Percentiles rank a stretch among this genome's conserved stretches.
These are phyloP conservation scores for Scedosporium boydii DNA, from an alignment of 2,329 filamentous ascomycete genomes.

Conservation along the genomic window DNA sequence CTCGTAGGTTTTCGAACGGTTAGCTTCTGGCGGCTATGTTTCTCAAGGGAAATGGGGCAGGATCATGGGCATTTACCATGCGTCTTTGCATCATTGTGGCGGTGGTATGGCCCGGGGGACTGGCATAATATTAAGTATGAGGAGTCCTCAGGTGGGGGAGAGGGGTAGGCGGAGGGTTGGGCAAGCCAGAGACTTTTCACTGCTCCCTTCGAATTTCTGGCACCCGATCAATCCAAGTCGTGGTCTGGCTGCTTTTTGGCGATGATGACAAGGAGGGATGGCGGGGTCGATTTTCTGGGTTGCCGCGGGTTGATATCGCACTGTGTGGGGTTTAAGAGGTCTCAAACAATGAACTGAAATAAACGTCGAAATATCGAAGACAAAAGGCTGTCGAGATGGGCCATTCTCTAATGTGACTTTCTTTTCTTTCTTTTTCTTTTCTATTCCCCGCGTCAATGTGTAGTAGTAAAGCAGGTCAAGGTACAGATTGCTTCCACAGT, in stretches of 20 bases:
- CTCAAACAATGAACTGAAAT: too few relatives aligned
- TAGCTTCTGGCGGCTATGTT: background rate
- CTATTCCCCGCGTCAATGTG: too few relatives aligned
- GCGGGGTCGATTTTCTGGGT: constrained; percentile 1
- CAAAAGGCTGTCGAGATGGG: background rate
- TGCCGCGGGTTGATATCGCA: background rate
- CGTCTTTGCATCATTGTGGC: constrained; percentile 45
- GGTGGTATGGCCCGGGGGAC: constrained; percentile 18
- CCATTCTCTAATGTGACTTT: background rate
- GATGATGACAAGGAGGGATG: background rate
- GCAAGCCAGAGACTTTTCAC: background rate
- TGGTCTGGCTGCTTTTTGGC: background rate
- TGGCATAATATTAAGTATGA: background rate
- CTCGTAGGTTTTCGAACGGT: constrained; percentile 6
- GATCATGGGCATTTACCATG: constrained; percentile 36
- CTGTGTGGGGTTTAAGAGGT: background rate
- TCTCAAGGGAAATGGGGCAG: background rate
- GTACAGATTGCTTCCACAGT: too few relatives aligned
- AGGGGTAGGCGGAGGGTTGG: background rate
- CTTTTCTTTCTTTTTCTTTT: too few relatives aligned
- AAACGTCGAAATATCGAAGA: too few relatives aligned
- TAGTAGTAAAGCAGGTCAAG: too few relatives aligned
- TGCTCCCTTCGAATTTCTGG: background rate
- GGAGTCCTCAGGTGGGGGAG: background rate
- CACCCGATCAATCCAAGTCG: too few relatives aligned